Evolutionary conservation across 2,329 filamentous ascomycete genomes (phyloP).

Genomic region (Alternaria solani): DNA sequence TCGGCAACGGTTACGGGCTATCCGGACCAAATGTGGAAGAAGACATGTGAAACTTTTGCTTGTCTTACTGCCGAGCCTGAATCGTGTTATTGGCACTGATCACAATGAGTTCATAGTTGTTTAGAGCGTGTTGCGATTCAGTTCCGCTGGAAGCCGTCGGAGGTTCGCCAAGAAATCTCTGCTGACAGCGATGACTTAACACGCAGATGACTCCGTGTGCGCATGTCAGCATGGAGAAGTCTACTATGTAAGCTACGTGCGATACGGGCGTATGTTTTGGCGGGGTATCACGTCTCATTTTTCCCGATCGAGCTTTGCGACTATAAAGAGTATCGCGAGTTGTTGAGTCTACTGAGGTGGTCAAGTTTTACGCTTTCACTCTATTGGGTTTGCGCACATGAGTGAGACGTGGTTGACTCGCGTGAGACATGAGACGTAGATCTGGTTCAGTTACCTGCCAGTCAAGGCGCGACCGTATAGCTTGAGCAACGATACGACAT

Average conservation of each 20-base stretch:
- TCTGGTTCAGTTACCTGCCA: not conserved
- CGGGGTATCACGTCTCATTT: not conserved
- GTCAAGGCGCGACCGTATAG: not conserved
- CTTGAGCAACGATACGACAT: not conserved
- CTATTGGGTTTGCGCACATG: not conserved
- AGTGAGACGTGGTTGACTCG: not conserved
- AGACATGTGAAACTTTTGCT: slow-evolving; percentile 3
- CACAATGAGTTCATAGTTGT: slow-evolving; percentile 16
- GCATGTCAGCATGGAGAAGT: not conserved
- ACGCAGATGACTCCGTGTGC: not conserved
- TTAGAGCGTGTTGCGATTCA: slow-evolving; percentile 1
- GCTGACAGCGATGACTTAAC: slow-evolving; percentile 4
- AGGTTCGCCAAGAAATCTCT: slow-evolving; percentile 14
- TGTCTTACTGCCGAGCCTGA: slow-evolving; percentile 7
- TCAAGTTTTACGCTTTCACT: not conserved
- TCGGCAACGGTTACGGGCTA: slow-evolving; percentile 15
- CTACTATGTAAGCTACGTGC: not conserved
- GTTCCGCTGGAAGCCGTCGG: slow-evolving; percentile 34
- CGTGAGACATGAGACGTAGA: not conserved
- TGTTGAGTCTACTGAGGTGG: not conserved
- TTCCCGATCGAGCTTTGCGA: not conserved
- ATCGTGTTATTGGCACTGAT: slow-evolving; percentile 16
- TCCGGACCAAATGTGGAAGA: slow-evolving; percentile 30
- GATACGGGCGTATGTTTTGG: not conserved
- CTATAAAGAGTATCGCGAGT: not conserved